These are phyloP conservation scores for Sutorius australiensis DNA, from an alignment of 768 basidiomycete species.

Conservation along the genomic window DNA sequence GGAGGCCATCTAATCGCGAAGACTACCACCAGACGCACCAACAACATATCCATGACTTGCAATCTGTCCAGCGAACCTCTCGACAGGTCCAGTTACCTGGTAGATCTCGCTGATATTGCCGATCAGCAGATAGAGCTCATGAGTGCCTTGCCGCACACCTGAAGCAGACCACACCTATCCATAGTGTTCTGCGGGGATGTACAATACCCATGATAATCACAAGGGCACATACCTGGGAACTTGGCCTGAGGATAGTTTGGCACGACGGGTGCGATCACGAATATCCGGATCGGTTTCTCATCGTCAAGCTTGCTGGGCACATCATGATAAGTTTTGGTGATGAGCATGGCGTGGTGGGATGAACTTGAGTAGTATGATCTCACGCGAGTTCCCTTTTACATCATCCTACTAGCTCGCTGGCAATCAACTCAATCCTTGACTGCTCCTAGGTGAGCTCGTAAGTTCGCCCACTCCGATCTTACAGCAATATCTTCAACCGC, in stretches of 20 bases:
- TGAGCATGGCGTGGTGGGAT: constrained; percentile 59
- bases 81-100: constrained; percentile 95
- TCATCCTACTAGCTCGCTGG: too few species aligned
- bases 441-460: neutral
- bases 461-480: neutral
- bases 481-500: neutral
- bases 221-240: constrained; percentile 63
- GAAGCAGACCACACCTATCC: constrained; percentile 73
- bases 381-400: too few species aligned
- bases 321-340: constrained; percentile 76
- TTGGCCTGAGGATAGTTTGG: constrained; percentile 85
- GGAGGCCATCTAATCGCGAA: neutral
- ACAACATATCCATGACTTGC: constrained; percentile 84
- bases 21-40: constrained; percentile 42
- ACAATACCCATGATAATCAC: neutral
- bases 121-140: neutral
- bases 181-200: neutral
- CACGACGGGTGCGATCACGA: constrained; percentile 74
- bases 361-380: neutral
- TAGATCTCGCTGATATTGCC: constrained; percentile 77
- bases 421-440: too few species aligned
- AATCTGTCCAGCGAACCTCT: constrained; percentile 84
- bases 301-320: constrained; percentile 64
- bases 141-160: constrained; percentile 42
- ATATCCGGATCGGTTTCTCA: constrained; percentile 71